Evolutionary conservation across 192 early-diverging fungal species (phyloP).

Genomic region (Coemansia sp.): DNA sequence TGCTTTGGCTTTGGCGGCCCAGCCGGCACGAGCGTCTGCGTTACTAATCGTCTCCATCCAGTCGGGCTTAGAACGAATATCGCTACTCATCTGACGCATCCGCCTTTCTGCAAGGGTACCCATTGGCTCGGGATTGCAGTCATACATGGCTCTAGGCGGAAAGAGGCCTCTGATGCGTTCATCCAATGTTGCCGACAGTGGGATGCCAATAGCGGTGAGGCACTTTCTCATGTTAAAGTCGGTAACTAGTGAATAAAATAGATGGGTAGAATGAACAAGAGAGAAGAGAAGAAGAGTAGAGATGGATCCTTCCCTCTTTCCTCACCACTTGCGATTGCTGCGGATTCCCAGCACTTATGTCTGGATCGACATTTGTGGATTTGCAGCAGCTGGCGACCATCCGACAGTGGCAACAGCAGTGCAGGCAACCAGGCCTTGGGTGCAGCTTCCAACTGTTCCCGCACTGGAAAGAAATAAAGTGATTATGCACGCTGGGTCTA

Average conservation of each 20-base stretch:
- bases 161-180: background rate
- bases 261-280: background rate
- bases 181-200: background rate
- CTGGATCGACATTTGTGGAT: too few species aligned
- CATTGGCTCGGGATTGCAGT: background rate
- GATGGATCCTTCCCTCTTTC: too few species aligned
- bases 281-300: too few species aligned
- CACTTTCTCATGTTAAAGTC: background rate
- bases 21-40: background rate
- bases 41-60: too few species aligned
- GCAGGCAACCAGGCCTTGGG: too few species aligned
- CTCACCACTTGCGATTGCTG: too few species aligned
- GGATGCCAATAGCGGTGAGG: background rate
- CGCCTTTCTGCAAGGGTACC: background rate
- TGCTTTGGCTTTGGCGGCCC: conserved; percentile 1
- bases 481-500: background rate
- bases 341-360: too few species aligned
- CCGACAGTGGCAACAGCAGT: too few species aligned
- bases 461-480: conserved; percentile 37
- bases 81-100: too few species aligned
- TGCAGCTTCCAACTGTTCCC: conserved; percentile 9
- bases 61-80: too few species aligned
- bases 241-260: background rate
- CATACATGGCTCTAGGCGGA: background rate
- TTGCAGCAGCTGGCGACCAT: too few species aligned